Base-by-base conservation (phyloP, 163 green algal genomes). In the Chlamydomonas reinhardtii region DNA sequence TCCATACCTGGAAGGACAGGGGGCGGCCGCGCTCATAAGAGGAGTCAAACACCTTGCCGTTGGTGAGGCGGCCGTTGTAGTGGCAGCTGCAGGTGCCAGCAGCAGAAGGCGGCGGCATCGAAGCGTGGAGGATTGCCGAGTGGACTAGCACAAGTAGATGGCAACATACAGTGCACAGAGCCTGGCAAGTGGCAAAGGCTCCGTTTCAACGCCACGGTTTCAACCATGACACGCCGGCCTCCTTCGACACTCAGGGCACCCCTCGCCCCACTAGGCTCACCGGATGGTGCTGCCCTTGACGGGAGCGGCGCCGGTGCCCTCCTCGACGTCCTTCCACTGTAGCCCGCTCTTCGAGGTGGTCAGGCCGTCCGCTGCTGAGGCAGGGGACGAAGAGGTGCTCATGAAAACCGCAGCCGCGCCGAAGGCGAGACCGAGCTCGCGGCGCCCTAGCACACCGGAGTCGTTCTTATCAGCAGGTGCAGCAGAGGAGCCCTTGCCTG, bases 41-140 rank as follows among this genome's bases (percentile, higher is more conserved):
- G 71, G 83, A 93, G 90, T 99, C 96, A 89, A 99, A 99, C 29
- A 97, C 92, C 0, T 69, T 54, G 24, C 90, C 90, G 84, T 96
- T 96, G 80, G 73, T 94, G n/a, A 99, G 90, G n/a, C 91, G 86
- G 32, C 96, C 96, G 16, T 81, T 95, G 91, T 98, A 98, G 83
- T 98, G 96, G 62, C 89, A 94, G 74, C 94, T 96, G 85, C 43
- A 88, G 32, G 27, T 56, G 48, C 48, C 39, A 48, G 39, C 39
- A 48, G 39, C 39, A 48, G 5, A 8, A 8, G 39, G 39, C 39
- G 39, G 39, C 39, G 39, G 39, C 39, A 8, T 48, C n/a, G 39
- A 48, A 14, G 39, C 39, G 39, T 48, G 5, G 8, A 48, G 39
- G 8, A 8, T 5, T 5, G 39, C 39, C 5, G 8, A 8, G 5